Evolutionary conservation across 805 yeast genomes (phyloP).

Genomic region (Candida boidinii): DNA sequence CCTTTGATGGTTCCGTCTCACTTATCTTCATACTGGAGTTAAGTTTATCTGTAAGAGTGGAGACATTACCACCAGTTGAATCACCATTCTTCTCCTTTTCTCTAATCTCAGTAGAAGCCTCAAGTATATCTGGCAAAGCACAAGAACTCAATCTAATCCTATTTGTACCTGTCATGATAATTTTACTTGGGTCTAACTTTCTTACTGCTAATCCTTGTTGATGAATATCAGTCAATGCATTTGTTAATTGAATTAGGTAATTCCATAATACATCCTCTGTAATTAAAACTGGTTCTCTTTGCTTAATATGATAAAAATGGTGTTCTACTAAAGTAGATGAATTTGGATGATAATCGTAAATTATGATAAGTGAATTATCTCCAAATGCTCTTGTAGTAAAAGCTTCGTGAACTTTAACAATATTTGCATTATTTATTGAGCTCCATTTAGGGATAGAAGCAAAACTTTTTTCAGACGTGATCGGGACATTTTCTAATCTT

Average conservation of each 20-base stretch:
- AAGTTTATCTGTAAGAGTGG: too few relatives aligned
- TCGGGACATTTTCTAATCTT: slow-evolving; percentile 55
- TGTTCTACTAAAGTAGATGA: slow-evolving; percentile 62
- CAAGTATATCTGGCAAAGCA: slow-evolving; percentile 63
- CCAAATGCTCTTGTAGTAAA: slow-evolving; percentile 85
- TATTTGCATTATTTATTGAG: slow-evolving; percentile 42
- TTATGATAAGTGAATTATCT: slow-evolving; percentile 64
- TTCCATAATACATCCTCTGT: slow-evolving; percentile 68
- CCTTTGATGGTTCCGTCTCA: too few relatives aligned
- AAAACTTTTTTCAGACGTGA: slow-evolving; percentile 50
- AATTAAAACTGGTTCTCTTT: slow-evolving; percentile 36
- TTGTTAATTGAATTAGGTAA: slow-evolving; percentile 64
- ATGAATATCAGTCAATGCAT: slow-evolving; percentile 65
- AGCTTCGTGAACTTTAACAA: slow-evolving; percentile 67
- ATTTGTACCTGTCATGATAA: slow-evolving; percentile 64
- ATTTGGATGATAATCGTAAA: slow-evolving; percentile 80
- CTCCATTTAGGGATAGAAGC: slow-evolving; percentile 62
- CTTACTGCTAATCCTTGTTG: slow-evolving; percentile 55
- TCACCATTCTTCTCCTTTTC: slow-evolving; percentile 28
- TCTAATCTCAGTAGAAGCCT: slow-evolving; percentile 17
- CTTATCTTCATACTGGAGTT: too few relatives aligned
- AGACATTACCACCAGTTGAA: too few relatives aligned
- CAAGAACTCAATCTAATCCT: slow-evolving; percentile 64
- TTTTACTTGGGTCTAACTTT: slow-evolving; percentile 53
- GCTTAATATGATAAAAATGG: slow-evolving; percentile 41